Evolutionary conservation across 2,329 filamentous ascomycete genomes (phyloP), one percentile per base, ranked within the genome.

Genomic region (Pseudocercospora vitis): DNA sequence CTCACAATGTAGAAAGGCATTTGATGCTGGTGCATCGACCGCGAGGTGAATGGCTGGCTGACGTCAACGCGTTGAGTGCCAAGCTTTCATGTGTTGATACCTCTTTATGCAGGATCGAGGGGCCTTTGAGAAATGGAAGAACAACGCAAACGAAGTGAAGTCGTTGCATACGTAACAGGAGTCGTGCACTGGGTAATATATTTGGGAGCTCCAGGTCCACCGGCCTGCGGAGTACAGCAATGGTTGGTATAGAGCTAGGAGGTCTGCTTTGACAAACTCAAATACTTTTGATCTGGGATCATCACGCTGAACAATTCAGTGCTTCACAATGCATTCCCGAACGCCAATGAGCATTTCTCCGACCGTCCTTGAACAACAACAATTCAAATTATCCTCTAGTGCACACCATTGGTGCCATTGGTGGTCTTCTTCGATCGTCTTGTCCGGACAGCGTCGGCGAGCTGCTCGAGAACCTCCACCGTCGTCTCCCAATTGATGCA

Each of bases 401-500:
- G 58, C 21, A 39, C 31, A 33, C 58, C 57, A 44, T 59, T 57
- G 19, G 47, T 42, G 26, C 65, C 65, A 39, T 60, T 51, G 29
- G 59, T 56, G 46, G 83, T 77, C 24, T 45, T 45, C 42, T 31
- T 45, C n/a, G 42, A 45, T 65, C 94, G 83, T 64, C 92, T 83
- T 59, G 83, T 81, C 48, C 88, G 83, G 48, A 97, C 87, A 29
- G 89, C 88, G n/a, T 84, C 83, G 4, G 94, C 91, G 24, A 97
- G 81, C 64, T 92, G 82, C 73, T 96, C 88, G 19, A 97, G 80
- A 1, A 94, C 88, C 1, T 81, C 76, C 35, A 94, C 83, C 1
- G 91, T 96, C 49, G 78, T 81, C 11, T 95, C 89, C 92, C 92
- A 96, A 78, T 88, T 79, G 70, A 99, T 96, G 77, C 92, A 99